Conservation (phyloP, 306 rosid genomes). For the Mimosa bimucronata region DNA sequence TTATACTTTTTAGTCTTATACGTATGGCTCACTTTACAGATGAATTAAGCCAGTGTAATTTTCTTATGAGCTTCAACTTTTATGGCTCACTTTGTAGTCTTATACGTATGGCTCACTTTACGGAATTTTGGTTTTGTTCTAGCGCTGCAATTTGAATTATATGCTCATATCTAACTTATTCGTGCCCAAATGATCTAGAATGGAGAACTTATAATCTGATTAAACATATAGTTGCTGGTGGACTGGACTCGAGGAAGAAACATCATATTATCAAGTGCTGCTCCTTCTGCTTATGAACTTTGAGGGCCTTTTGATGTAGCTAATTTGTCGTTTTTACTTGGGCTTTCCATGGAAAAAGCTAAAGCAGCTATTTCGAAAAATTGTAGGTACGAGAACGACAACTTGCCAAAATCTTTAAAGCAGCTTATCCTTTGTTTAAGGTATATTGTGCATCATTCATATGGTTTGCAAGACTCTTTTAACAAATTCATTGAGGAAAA, state of each 20-base stretch:
- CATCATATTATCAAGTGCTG: conserved; percentile 77
- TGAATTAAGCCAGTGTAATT: neutral
- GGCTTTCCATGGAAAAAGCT: conserved; percentile 76
- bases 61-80: neutral
- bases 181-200: conserved; percentile 11
- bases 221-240: conserved; percentile 63
- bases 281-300: conserved; percentile 69
- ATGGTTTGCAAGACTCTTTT: conserved; percentile 66
- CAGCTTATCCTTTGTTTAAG: conserved; percentile 20
- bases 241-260: conserved; percentile 88
- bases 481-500: conserved; percentile 76
- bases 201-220: conserved; percentile 25
- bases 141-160: neutral
- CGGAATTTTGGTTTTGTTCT: neutral
- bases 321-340: conserved; percentile 74
- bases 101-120: too few relatives aligned
- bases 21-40: neutral
- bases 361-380: conserved; percentile 83
- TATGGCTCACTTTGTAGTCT: too few relatives aligned
- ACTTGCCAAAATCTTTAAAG: conserved; percentile 28
- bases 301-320: conserved; percentile 94
- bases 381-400: conserved; percentile 77
- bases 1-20: too few relatives aligned
- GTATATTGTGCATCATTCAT: conserved; percentile 8
- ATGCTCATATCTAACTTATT: conserved; percentile 10